Evolutionary conservation across 164 flowering plant genomes (phyloP), one percentile per base, ranked within the genome.

Genomic region (Vitis amurensis): DNA sequence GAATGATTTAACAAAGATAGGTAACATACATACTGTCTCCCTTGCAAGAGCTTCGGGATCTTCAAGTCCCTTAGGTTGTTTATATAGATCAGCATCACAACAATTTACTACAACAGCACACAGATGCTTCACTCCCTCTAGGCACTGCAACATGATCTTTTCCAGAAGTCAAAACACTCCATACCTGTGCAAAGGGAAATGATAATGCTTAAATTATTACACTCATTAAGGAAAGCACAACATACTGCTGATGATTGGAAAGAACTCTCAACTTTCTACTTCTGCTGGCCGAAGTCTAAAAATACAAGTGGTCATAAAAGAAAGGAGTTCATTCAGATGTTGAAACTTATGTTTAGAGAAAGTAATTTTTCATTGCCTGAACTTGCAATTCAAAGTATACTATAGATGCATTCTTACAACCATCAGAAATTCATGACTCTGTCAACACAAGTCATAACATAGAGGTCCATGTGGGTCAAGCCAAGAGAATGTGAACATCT

Each of bases 1-100:
- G 23, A 44, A 23, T 50, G 4, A 49, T 55, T n/a, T 51, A 56
- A 70, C 13, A 44, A 61, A 16, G 66, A 50, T 65, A 72, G 51
- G 58, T 37, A 57, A 82, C 91, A 61, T 86, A 86, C 91, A 88
- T 29, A 86, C 91, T 47, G 94, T 88, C 80, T 85, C 89, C 57
- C 90, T 82, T 29, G 94, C 93, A 70, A 87, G 84, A 67, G 72
- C 63, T 81, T 86, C 90, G 60, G 91, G 91, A 78, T 88, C 78
- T 74, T 83, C 84, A 55, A 88, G 84, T 55, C 90, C 89, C 30
- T 72, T 74, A 2, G 86, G 73, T 76, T 79, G 86, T 73, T 78
- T 86, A 64, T 75, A 76, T 15, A 78, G 69, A 27, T 87, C 87
- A 15, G 81, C 61, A 55, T 82, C 87, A 75, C 87, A 89, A 75